Evolutionary conservation across 176 grass and related monocot genomes (phyloP).

Genomic region (Phoenix dactylifera): DNA sequence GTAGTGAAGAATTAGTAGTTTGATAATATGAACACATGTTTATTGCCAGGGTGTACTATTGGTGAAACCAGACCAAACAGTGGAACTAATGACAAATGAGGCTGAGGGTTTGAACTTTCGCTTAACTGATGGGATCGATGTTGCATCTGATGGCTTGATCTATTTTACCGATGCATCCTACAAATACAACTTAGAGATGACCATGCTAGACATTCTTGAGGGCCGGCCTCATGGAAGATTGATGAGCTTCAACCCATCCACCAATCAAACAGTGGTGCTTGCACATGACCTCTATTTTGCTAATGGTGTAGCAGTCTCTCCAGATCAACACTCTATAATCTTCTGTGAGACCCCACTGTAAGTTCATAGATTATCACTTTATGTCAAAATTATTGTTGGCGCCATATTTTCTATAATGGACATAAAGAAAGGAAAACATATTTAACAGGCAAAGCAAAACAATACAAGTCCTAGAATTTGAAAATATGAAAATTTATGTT

Average conservation of each 20-base stretch:
- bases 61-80: constrained; percentile 36
- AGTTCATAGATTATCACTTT: constrained; percentile 13
- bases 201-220: constrained; percentile 39
- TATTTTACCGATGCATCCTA: constrained; percentile 85
- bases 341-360: constrained; percentile 68
- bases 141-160: constrained; percentile 52
- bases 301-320: constrained; percentile 57
- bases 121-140: constrained; percentile 66
- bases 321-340: constrained; percentile 60
- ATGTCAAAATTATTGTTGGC: no score
- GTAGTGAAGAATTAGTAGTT: no score
- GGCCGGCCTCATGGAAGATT: constrained; percentile 55
- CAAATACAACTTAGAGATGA: constrained; percentile 30
- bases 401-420: no score
- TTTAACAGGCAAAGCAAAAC: no score
- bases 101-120: constrained; percentile 55
- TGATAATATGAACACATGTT: no score
- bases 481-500: no score
- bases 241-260: constrained; percentile 54
- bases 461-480: no score
- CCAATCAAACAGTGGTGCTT: constrained; percentile 40
- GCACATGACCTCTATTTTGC: constrained; percentile 55
- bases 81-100: constrained; percentile 40
- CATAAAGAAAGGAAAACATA: no score
- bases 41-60: constrained; percentile 40